Evolutionary conservation across 495 filamentous ascomycete genomes (phyloP).

Genomic region (Aspergillus sclerotiicarbonarius): DNA sequence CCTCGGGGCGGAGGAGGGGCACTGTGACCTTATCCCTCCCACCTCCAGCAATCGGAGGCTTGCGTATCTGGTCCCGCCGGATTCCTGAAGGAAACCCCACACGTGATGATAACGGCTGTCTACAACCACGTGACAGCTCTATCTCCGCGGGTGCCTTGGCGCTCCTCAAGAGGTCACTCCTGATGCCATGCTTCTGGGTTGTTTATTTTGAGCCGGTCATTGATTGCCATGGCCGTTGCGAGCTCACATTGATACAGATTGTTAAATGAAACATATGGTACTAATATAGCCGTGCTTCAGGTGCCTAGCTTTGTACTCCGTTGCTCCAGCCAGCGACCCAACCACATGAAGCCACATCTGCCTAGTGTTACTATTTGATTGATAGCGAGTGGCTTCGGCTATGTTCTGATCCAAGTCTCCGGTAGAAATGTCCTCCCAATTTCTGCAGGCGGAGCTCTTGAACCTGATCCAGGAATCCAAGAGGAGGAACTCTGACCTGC

Average conservation of each 20-base stretch:
- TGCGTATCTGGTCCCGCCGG: constrained; percentile 6
- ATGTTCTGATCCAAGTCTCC: constrained; percentile 33
- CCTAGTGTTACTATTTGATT: constrained; percentile 13
- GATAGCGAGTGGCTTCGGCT: constrained; percentile 23
- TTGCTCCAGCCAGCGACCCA: neutral
- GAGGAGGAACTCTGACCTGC: constrained; percentile 83
- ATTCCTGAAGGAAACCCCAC: constrained; percentile 4
- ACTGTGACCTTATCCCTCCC: constrained; percentile 18
- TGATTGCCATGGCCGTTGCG: neutral
- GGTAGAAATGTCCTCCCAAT: constrained; percentile 81
- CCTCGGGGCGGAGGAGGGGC: constrained; percentile 27
- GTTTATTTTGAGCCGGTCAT: constrained; percentile 14
- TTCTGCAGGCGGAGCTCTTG: constrained; percentile 83
- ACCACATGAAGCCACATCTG: constrained; percentile 18
- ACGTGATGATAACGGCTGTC: constrained; percentile 26
- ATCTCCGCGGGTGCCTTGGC: constrained; percentile 36
- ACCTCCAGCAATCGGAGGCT: constrained; percentile 7
- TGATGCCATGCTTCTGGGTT: constrained; percentile 22
- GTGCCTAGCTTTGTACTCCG: neutral
- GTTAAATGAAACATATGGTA: neutral
- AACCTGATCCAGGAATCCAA: constrained; percentile 95
- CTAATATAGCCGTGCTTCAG: neutral
- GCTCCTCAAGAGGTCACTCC: constrained; percentile 39
- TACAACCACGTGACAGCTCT: constrained; percentile 34
- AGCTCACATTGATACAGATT: neutral